Evolutionary conservation across 805 yeast species (phyloP), one percentile per base, ranked within the genome.

Genomic region (Metschnikowia bowlesiae): DNA sequence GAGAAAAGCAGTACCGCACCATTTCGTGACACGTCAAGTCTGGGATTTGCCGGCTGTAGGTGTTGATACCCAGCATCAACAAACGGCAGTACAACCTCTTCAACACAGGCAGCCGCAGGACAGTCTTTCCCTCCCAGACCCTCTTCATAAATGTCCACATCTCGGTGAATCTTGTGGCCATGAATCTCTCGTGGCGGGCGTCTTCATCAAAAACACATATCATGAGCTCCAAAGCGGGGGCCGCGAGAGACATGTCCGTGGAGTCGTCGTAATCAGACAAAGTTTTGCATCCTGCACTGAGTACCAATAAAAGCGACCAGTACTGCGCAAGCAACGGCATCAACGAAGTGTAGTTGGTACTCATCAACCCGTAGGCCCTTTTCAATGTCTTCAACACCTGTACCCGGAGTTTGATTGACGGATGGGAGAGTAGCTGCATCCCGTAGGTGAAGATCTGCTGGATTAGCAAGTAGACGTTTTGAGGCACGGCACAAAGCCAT

Each of bases 401-500:
- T 3, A 78, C 62, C 39, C 80, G 76, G 31, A 92, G 64, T 2
- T 74, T 66, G 2, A 75, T 64, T 0, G 95, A 84, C 1, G 80
- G 79, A 58, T 87, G 94, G 2, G 88, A 82, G 35, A 89, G 67
- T 33, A 80, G 73, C 51, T 88, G 70, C 48, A 87, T 86, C 6
- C 92, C 85, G 62, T 89, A 88, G 6, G 73, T 77, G 47, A 82
- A 72, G 3, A 92, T 82, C 48, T 80, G 80, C 40, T 82, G 79
- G 1, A 87, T 67, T 2, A 84, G 68, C 37, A 67, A 63, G 63
- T 88, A 92, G 0, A 85, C 69, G 2, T 74, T 68, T 38, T 76
- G 69, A 0, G 95, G 87, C 0, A 91, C 70, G 0, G 84, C 82
- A 0, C 92, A 84, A 0, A 62, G 56, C 97, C 97, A 90, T 13